phyloP scores from a whole-genome alignment of 495 filamentous ascomycete species.

The Annulohypoxylon nitens region DNA sequence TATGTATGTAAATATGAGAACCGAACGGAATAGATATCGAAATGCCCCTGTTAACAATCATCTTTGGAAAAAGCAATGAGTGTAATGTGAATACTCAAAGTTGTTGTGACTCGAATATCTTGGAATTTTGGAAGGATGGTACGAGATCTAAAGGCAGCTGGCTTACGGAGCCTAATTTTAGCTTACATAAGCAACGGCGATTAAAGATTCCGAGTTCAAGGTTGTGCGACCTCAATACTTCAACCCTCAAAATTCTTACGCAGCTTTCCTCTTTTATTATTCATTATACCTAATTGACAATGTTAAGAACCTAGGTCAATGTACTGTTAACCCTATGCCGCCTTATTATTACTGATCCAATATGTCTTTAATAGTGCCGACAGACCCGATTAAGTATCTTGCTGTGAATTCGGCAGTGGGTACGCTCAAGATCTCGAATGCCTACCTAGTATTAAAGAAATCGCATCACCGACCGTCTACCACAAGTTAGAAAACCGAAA shows the following conservation, averaged over 20 bases:
- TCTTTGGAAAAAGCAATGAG: background rate
- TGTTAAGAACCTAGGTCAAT: background rate
- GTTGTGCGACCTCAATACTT: background rate
- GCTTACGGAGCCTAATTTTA: background rate
- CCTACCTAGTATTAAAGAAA: no score
- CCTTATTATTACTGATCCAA: no score
- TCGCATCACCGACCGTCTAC: no score
- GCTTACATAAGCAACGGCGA: background rate
- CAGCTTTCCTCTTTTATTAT: background rate
- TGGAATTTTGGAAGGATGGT: background rate
- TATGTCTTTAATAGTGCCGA: no score
- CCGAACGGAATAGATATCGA: slow-evolving; percentile 4
- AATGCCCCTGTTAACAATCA: slow-evolving; percentile 19
- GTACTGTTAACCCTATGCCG: slow-evolving; percentile 7
- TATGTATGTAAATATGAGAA: slow-evolving; percentile 11
- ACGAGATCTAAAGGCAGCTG: background rate
- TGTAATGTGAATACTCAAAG: background rate
- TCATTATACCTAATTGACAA: background rate
- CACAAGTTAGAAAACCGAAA: no score
- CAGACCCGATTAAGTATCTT: no score
- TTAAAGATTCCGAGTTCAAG: background rate
- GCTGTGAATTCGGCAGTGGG: no score
- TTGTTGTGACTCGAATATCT: background rate
- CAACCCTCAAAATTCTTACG: background rate
- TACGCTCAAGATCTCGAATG: no score